A percentile compares a stretch with the other conserved stretches of the same genome.
phyloP scores from a whole-genome alignment of 768 basidiomycete species.

The Mycena galopus region DNA sequence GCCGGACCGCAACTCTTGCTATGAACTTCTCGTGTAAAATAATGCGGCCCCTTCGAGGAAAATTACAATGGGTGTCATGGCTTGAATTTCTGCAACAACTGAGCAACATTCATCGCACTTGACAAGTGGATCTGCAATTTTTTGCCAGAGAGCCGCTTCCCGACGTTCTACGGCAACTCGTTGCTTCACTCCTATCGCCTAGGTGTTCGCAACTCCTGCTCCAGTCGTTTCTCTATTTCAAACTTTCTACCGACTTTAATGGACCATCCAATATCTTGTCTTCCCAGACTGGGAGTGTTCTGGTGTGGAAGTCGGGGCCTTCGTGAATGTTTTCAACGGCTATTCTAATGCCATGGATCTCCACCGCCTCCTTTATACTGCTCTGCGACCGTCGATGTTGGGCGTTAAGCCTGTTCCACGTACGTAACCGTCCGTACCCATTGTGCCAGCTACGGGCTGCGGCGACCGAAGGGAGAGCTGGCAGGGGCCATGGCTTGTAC shows the following conservation, averaged over 20 bases:
- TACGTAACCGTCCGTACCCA: background rate
- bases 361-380: too few relatives aligned
- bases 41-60: too few relatives aligned
- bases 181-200: background rate
- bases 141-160: background rate
- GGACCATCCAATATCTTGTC: background rate
- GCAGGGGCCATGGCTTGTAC: background rate
- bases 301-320: background rate
- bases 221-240: background rate
- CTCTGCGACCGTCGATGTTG: too few relatives aligned
- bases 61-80: too few relatives aligned
- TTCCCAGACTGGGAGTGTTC: background rate
- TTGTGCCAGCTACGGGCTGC: background rate
- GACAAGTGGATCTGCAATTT: too few relatives aligned
- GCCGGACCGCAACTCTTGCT: too few relatives aligned
- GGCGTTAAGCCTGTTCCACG: background rate
- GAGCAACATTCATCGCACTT: too few relatives aligned
- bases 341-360: background rate
- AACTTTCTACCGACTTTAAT: background rate
- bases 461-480: background rate
- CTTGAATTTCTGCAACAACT: too few relatives aligned
- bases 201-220: too few relatives aligned
- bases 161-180: background rate
- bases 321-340: background rate
- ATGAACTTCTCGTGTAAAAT: too few relatives aligned